Evolutionary conservation across 805 yeast genomes (phyloP), one percentile per base, ranked within the genome.

Genomic region (Myxozyma lipomycoides): DNA sequence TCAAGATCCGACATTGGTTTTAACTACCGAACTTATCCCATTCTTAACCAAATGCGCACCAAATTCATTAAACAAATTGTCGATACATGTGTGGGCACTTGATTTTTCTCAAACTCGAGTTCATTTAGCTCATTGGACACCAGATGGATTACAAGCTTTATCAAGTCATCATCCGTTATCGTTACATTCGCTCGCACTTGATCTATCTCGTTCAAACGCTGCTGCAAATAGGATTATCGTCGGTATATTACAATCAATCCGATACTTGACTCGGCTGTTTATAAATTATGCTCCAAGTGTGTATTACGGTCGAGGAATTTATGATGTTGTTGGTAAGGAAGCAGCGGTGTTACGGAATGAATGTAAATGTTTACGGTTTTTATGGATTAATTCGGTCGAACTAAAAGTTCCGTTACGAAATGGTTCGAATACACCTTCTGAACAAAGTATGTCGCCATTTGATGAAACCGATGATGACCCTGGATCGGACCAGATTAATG

Each of bases 351-450:
- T 55, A 19, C 51, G 48, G 39, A 26, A 42, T 15, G 58, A 49
- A 22, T 34, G 51, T n/a, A 43, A 48, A 2, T 15, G 22, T 18
- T 19, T 55, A 28, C 47, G 50, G 4, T 26, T 52, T 34, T 25
- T 55, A 22, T 55, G 59, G 59, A 44, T 55, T 52, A 55, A 55
- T 23, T 52, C 58, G 3, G 51, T 55, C 21, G 57, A 55, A 32
- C 35, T 53, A 3, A 44, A 30, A 4, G 40, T 46, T 19, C 57
- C 57, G 12, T 30, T 49, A 26, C 46, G 57, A 1, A 19, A 17
- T 15, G 12, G 21, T 25, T 15, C 40, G n/a, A 37, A 25, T 25
- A 37, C 40, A 17, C 23, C 40, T 23, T 37, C 40, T 7, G 40
- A 23, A 3, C 24, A 25, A 18, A 7, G n/a, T 10, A 35, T 10